A percentile compares a stretch with the other conserved stretches of the same genome.
phyloP scores from a whole-genome alignment of 163 green algal genomes.

The Chlamydomonas reinhardtii region DNA sequence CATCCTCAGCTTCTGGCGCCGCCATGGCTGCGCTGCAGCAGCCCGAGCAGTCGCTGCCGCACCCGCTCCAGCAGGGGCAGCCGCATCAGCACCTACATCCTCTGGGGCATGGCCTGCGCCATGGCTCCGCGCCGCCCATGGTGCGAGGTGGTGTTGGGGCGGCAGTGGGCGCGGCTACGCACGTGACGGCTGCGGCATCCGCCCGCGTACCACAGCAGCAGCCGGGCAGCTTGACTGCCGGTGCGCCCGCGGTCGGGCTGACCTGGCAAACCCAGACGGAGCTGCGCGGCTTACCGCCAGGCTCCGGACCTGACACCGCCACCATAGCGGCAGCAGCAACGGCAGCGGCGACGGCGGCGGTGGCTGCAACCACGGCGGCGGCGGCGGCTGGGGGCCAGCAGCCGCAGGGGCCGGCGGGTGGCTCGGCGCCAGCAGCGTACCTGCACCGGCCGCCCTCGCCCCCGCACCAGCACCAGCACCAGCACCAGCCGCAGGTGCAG shows the following conservation, averaged over 20 bases:
- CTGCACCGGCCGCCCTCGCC: constrained; percentile 18
- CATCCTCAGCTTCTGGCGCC: no score
- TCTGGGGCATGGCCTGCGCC: background rate
- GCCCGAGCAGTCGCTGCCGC: no score
- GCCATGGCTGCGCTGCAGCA: background rate
- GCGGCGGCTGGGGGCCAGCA: no score
- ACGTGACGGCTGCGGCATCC: no score
- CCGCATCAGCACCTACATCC: background rate
- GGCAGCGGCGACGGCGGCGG: constrained; percentile 8
- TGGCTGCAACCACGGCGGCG: constrained; percentile 9
- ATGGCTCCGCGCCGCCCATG: no score
- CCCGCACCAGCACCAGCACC: no score
- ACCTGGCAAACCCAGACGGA: constrained; percentile 1
- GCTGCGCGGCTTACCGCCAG: constrained; percentile 1
- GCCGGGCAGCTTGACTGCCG: no score
- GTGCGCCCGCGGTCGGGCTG: background rate
- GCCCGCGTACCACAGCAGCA: no score
- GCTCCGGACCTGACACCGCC: background rate
- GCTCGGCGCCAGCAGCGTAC: background rate
- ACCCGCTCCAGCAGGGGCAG: no score
- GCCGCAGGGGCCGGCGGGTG: background rate
- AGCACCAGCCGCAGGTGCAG: no score
- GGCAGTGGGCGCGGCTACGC: background rate
- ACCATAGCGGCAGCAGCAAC: constrained; percentile 25
- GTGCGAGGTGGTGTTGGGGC: no score